A percentile compares a stretch with the other conserved stretches of the same genome.
Evolutionary conservation across 2,329 filamentous ascomycete genomes (phyloP).

Genomic region (Phialophora tarda): DNA sequence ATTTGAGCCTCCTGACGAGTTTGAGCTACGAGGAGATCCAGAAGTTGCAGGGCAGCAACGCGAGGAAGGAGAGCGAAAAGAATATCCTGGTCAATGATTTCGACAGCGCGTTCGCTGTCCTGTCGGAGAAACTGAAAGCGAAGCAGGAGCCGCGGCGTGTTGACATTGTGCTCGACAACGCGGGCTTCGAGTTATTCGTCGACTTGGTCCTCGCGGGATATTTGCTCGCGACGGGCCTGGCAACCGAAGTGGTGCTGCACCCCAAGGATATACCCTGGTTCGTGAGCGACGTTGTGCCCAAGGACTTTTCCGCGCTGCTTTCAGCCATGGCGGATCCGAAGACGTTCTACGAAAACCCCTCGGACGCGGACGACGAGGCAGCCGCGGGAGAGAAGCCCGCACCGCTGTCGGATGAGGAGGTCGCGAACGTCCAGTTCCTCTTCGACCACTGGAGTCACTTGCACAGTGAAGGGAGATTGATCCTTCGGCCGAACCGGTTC

Average conservation of each 20-base stretch:
- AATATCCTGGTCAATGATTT: conserved; percentile 93
- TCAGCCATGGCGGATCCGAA: conserved; percentile 78
- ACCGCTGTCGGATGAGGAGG: conserved; percentile 71
- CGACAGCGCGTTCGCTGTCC: conserved; percentile 69
- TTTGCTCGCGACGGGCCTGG: conserved; percentile 80
- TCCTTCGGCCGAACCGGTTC: conserved; percentile 82
- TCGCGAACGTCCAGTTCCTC: conserved; percentile 71
- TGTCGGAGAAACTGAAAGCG: conserved; percentile 66
- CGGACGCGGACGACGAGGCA: conserved; percentile 66
- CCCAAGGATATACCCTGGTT: conserved; percentile 98
- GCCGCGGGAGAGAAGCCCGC: conserved; percentile 60
- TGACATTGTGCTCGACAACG: conserved; percentile 95
- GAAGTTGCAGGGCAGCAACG: conserved; percentile 87
- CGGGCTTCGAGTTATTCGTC: conserved; percentile 95
- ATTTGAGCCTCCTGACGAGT: conserved; percentile 42
- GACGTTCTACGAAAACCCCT: conserved; percentile 75
- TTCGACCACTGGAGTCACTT: conserved; percentile 81
- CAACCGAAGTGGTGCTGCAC: conserved; percentile 84
- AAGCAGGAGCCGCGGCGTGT: conserved; percentile 74
- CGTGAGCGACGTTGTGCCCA: conserved; percentile 89
- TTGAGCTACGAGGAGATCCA: conserved; percentile 76
- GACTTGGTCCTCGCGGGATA: conserved; percentile 92
- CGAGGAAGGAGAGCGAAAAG: conserved; percentile 82
- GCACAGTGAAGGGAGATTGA: conserved; percentile 82
- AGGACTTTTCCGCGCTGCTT: conserved; percentile 83